Evolutionary conservation across 2,329 filamentous ascomycete genomes (phyloP), one percentile per base, ranked within the genome.

Genomic region (Xylariaceae sp.): DNA sequence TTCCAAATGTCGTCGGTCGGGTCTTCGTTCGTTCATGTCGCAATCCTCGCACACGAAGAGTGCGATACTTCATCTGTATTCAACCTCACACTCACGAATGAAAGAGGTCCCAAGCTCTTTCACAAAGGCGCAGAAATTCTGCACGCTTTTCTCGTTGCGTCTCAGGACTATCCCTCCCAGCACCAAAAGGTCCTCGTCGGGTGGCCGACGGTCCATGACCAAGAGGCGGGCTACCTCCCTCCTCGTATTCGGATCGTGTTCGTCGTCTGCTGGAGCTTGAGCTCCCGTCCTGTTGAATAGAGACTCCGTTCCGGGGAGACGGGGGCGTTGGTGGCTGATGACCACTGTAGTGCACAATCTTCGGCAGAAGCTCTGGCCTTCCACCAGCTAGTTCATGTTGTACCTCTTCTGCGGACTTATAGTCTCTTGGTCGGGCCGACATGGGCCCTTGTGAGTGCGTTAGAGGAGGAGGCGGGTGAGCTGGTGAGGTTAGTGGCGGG

Each of bases 41-140:
- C 62, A 63, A 67, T 56, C 64, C 66, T 63, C 67, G 59, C 64
- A 30, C 66, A 55, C 64, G 51, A 62, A 65, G 68, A 64, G 37
- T 62, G 58, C 61, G 64, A 64, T 30, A 35, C 47, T 64, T 62
- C 62, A 52, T 54, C 50, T 60, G 55, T 13, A 42, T 37, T 58
- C 15, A 30, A 56, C 51, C 47, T 4, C 30, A 48, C 9, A 30
- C 57, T 84, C 77, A 97, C 63, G 92, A 96, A 78, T 97, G 94
- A 75, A 97, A 96, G 34, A 99, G 76, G 77, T 99, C 94, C 94
- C 94, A 99, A 7, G 94, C 94, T 70, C 90, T 82, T 67, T 90
- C 86, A 73, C 93, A 97, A 53, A 97, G 78, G 58, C 83, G 80
- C 64, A 99, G 78, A 71, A 99, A 99, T 73, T 96, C 91, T 49